Conservation (phyloP, 176 grass and related monocot genomes). For the Themeda triandra region DNA sequence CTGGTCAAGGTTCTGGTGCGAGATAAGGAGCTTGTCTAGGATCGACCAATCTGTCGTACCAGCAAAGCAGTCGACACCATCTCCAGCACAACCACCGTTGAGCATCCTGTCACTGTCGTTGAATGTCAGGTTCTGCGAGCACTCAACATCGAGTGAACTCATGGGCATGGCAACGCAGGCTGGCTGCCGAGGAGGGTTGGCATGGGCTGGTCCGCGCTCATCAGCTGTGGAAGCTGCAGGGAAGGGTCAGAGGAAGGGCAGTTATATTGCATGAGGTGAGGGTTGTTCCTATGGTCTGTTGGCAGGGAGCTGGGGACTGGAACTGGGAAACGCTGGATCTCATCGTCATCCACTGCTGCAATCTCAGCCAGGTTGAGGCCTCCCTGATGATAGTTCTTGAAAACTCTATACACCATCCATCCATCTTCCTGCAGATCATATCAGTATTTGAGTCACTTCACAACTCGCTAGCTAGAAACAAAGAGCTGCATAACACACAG, state of each 20-base stretch:
- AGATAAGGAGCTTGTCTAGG: constrained; percentile 87
- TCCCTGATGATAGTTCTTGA: constrained; percentile 70
- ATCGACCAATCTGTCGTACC: constrained; percentile 71
- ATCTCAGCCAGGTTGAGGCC: constrained; percentile 36
- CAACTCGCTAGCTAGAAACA: background rate
- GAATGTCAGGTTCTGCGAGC: constrained; percentile 66
- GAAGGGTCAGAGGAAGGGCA: constrained; percentile 56
- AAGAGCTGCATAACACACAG: background rate
- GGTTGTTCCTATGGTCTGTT: constrained; percentile 45
- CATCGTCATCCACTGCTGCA: constrained; percentile 40
- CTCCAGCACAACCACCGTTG: background rate
- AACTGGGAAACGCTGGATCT: constrained; percentile 34
- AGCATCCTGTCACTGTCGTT: background rate
- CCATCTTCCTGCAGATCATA: constrained; percentile 80
- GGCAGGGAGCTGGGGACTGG: background rate
- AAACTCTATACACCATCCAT: constrained; percentile 95
- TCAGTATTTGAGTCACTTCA: background rate
- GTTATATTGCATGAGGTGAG: constrained; percentile 38
- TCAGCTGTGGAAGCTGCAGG: constrained; percentile 81
- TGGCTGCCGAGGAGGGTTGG: constrained; percentile 25
- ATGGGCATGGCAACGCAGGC: constrained; percentile 28
- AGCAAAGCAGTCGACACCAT: background rate
- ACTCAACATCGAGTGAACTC: constrained; percentile 48
- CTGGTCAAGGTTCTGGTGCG: constrained; percentile 82
- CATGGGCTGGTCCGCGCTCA: constrained; percentile 47